Base-by-base conservation (phyloP, 179 eudicot genomes). In the Silene coronaria region DNA sequence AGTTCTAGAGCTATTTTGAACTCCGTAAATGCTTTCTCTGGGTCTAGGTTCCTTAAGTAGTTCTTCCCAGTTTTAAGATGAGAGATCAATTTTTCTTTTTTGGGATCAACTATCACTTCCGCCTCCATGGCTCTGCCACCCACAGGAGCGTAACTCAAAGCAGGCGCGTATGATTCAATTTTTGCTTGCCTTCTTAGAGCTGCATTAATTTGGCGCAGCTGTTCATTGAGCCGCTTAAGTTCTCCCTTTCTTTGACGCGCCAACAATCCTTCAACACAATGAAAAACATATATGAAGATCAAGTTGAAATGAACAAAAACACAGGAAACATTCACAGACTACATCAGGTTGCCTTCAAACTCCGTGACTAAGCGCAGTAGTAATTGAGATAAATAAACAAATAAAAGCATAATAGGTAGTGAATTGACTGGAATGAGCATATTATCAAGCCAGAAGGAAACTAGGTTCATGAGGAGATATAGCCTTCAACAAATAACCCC, bases 161-260 rank as follows among this genome's bases (percentile, higher is more conserved):
- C 67, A 51, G 98, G 98, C 26, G 98, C 97, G 42, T 94, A 94
- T 3, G 98, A 94, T 80, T 94, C 97, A n/a, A 94, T 94, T 82
- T 90, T 94, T 67, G 98, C 98, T 85, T 94, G 97, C 85, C 97
- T 85, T 82, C 94, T 88, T 30, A 94, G 82, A 73, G 98, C 96
- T 74, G 97, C 79, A 74, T 92, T 94, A 64, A 94, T 94, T 83
- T 92, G 98, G 58, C 97, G 91, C 10, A 94, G 88, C 83, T 94
- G 98, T 82, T 94, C 98, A 77, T 94, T 94, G 48, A 94, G 79
- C 64, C 86, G 82, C 70, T 80, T 76, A 72, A 94, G 81, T 73
- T 94, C 98, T 74, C 80, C 93, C 81, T 72, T 94, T 75, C 98
- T 86, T 82, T 94, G 97, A 9, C 96, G 83, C 19, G 98, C 98